These are phyloP conservation scores for Elongisporangium anandrum DNA, from an alignment of 352 stramenopile species.

Conservation along the genomic window DNA sequence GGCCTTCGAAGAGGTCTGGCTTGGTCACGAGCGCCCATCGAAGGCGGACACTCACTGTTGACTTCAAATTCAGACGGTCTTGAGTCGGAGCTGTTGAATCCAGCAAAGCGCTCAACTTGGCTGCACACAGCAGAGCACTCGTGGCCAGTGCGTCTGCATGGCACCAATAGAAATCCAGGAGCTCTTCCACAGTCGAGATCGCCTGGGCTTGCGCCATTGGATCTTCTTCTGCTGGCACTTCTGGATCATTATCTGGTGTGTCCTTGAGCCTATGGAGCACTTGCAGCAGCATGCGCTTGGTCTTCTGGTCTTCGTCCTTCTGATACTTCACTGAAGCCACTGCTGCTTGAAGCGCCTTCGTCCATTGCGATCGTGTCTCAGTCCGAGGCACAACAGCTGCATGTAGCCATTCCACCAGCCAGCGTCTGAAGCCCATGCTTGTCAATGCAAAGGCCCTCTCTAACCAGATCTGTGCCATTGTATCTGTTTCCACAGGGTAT, in stretches of 20 bases:
- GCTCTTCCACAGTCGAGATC: constrained; percentile 16
- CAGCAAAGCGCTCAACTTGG: constrained; percentile 30
- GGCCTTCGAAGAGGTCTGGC: constrained; percentile 34
- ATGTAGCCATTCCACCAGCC: constrained; percentile 24
- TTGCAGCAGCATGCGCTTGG: constrained; percentile 24
- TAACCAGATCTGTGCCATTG: constrained; percentile 24
- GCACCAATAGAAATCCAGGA: constrained; percentile 42
- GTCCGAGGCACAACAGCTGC: not conserved
- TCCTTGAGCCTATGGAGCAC: constrained; percentile 14
- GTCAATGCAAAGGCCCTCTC: constrained; percentile 5
- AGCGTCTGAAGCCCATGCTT: constrained; percentile 22
- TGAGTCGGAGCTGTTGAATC: not conserved
- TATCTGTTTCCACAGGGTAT: constrained; percentile 20
- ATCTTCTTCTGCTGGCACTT: not conserved
- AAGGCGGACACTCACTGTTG: constrained; percentile 23
- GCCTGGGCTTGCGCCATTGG: not conserved
- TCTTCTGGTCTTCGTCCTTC: constrained; percentile 17
- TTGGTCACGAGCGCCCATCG: constrained; percentile 36
- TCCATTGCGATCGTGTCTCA: not conserved
- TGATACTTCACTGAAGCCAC: constrained; percentile 14
- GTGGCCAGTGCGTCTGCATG: constrained; percentile 24
- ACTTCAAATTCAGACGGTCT: not conserved
- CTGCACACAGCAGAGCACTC: constrained; percentile 33
- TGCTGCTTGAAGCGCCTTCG: constrained; percentile 4
- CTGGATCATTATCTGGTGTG: not conserved